Evolutionary conservation across 169 alveolate genomes (phyloP).

Genomic region (Cystoisospora suis): DNA sequence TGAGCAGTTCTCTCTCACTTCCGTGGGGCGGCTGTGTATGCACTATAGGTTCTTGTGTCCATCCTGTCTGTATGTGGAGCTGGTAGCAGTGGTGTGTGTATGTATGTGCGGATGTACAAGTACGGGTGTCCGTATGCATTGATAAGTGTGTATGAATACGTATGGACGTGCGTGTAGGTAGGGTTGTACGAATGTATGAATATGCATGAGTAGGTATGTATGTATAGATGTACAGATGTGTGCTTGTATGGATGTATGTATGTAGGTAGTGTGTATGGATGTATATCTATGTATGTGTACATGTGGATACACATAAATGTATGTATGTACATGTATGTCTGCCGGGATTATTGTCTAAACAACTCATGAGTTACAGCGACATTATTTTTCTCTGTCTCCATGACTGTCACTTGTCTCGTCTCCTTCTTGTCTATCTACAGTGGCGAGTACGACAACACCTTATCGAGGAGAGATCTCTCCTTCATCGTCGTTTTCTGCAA

Average conservation of each 20-base stretch:
- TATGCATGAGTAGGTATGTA: no score
- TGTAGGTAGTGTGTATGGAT: neutral
- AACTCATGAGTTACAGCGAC: neutral
- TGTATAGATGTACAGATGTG: neutral
- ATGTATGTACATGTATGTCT: neutral
- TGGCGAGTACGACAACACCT: neutral
- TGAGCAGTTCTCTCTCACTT: no score
- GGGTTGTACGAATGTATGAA: no score
- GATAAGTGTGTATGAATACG: no score
- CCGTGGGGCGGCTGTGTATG: no score
- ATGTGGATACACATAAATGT: neutral
- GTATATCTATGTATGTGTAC: neutral
- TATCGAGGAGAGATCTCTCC: conserved; percentile 1
- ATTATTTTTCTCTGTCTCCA: neutral
- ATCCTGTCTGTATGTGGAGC: no score
- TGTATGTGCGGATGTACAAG: no score
- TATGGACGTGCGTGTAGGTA: no score
- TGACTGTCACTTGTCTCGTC: neutral
- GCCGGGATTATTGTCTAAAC: neutral
- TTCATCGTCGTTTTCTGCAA: conserved; percentile 10
- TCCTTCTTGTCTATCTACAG: neutral
- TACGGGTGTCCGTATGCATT: no score
- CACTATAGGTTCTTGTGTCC: no score
- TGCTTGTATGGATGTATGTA: neutral
- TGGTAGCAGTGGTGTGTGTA: no score